phyloP scores from a whole-genome alignment of 345 rosid genomes.

The Melaleuca quinquenervia region DNA sequence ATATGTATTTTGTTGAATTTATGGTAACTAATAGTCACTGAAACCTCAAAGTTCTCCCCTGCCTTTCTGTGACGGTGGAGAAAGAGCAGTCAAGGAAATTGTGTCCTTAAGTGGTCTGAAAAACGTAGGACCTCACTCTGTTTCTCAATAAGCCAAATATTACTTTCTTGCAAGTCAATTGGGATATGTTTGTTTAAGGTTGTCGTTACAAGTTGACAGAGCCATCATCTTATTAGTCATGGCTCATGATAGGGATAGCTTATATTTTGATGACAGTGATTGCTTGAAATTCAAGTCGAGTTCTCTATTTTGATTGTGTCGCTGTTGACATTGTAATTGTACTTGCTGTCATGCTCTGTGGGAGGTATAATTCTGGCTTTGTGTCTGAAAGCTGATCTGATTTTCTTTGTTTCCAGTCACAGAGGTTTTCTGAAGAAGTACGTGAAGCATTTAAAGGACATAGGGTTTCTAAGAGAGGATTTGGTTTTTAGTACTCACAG shows the following conservation, averaged over 20 bases:
- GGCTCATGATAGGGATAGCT: background rate
- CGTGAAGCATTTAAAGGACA: conserved; percentile 65
- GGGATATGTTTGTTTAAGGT: background rate
- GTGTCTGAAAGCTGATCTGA: background rate
- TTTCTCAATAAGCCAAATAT: background rate
- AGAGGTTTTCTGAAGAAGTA: conserved; percentile 70
- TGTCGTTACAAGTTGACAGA: background rate
- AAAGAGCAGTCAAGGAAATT: background rate
- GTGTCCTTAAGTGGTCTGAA: background rate
- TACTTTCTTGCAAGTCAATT: background rate
- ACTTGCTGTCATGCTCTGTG: background rate
- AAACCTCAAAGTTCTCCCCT: background rate
- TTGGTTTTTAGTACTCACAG: conserved; percentile 76
- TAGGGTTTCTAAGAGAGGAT: conserved; percentile 72
- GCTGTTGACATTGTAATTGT: background rate
- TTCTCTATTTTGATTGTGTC: background rate
- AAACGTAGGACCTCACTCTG: background rate
- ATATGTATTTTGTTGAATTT: background rate
- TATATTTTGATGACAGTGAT: background rate
- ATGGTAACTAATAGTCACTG: background rate
- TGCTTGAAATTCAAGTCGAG: background rate
- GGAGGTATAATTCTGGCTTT: background rate
- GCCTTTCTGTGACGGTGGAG: background rate
- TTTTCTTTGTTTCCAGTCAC: conserved; percentile 42
- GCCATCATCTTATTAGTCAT: background rate